Percentiles rank a stretch among this genome's conserved stretches.
Evolutionary conservation across 2,329 filamentous ascomycete genomes (phyloP).

Genomic region (Fusarium abutilonis): DNA sequence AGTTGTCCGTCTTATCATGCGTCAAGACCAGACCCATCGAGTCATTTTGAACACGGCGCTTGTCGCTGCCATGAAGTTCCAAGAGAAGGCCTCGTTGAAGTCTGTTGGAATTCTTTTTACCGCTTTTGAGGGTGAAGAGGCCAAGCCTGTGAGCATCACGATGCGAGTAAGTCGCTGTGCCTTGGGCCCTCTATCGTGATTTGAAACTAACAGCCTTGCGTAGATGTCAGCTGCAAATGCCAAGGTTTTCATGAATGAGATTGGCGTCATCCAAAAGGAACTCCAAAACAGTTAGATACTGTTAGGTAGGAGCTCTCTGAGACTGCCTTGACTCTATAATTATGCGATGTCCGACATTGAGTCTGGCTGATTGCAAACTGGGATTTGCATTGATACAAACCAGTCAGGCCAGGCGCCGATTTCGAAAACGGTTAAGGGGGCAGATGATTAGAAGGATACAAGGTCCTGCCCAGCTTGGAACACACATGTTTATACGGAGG

Average conservation of each 20-base stretch:
- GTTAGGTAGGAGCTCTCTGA: constrained; percentile 13
- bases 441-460: constrained; percentile 28
- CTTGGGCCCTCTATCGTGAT: background rate
- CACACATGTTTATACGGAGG: constrained; percentile 33
- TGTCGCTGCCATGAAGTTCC: constrained; percentile 80
- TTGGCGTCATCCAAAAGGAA: constrained; percentile 62
- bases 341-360: constrained; percentile 18
- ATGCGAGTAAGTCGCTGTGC: constrained; percentile 63
- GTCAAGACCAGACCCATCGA: constrained; percentile 87
- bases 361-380: constrained; percentile 18
- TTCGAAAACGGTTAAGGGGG: constrained; percentile 13
- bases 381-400: constrained; percentile 20
- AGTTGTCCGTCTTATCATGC: constrained; percentile 82
- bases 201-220: constrained; percentile 12
- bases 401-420: constrained; percentile 20
- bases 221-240: constrained; percentile 66
- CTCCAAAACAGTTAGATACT: constrained; percentile 53
- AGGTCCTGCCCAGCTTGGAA: constrained; percentile 31
- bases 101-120: constrained; percentile 74
- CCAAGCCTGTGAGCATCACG: constrained; percentile 67
- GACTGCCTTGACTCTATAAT: constrained; percentile 20
- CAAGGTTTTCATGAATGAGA: constrained; percentile 61
- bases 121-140: constrained; percentile 66
- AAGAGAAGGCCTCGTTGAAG: constrained; percentile 78
- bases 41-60: constrained; percentile 88